Evolutionary conservation across 2,329 filamentous ascomycete genomes (phyloP), one percentile per base, ranked within the genome.

Genomic region (Ophiostoma quercus): DNA sequence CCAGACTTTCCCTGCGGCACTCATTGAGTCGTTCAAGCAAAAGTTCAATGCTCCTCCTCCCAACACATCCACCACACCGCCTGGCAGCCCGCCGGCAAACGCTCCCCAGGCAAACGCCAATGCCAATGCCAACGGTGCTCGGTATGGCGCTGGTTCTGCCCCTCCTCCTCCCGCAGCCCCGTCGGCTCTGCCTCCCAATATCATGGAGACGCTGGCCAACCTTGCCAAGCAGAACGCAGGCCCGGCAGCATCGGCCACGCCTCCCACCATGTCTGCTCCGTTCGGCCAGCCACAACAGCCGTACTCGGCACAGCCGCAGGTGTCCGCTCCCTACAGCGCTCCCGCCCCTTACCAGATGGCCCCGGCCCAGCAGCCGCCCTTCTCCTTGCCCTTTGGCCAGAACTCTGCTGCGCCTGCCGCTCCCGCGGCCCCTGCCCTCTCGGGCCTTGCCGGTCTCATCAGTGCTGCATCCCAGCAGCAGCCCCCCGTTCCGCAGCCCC

Each of bases 11-110:
- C 93, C 95, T 34, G 79, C 85, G 60, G 80, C 88, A 69, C 90
- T 97, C 87, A 87, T 99, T 75, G 84, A 84, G 73, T 87, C 87
- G 51, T 96, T 96, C 84, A 94, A 92, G 81, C 85, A 92, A 77
- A 94, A 92, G 79, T 79, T 96, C 76, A 89, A 84, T 73, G 84
- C 87, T 72, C 82, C 85, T 67, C 77, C 83, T 71, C 79, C 83
- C 74, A 88, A 90, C 93, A 92, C 84, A 90, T 83, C 90, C 22
- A 93, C 90, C 51, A 94, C 91, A 34, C 91, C 91, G 47, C 85
- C 84, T 22, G 87, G 87, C 73, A 89, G 85, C 76, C 86, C 86
- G 62, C 86, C 85, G 41, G 76, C 82, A 32, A 80, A 78, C 73
- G 74, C 80, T 70, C 75, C 82, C 74, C 82, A 78, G 12, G 43